Evolutionary conservation across 768 basidiomycete genomes (phyloP).

Genomic region (Amanita rubescens): DNA sequence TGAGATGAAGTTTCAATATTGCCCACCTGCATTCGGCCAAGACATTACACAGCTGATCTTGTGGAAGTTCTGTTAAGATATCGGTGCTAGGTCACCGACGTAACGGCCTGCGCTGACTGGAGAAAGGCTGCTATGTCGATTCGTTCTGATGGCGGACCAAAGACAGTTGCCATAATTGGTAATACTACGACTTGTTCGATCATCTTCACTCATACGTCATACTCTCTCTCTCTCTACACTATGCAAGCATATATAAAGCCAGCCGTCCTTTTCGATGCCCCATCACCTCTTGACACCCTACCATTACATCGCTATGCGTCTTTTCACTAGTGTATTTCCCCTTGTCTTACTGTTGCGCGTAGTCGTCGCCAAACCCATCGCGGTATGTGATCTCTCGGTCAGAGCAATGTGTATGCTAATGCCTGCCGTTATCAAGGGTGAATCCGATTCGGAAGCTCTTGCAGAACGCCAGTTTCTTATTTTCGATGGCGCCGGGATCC

Average conservation of each 20-base stretch:
- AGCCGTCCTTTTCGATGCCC: neutral
- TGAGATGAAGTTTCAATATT: neutral
- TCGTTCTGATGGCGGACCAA: conserved; percentile 57
- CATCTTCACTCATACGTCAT: conserved; percentile 2
- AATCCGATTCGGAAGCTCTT: neutral
- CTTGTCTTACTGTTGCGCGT: conserved; percentile 13
- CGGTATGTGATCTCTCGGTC: neutral
- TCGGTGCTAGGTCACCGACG: neutral
- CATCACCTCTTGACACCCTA: neutral
- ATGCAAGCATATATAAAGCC: conserved; percentile 7
- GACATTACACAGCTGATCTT: conserved; percentile 13
- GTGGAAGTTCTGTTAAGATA: neutral
- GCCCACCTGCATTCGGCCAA: conserved; percentile 38
- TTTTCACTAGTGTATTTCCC: conserved; percentile 8
- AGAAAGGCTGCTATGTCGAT: conserved; percentile 43
- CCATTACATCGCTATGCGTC: conserved; percentile 3
- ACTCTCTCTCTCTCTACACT: too few relatives aligned
- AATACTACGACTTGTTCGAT: neutral
- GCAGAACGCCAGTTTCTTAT: too few relatives aligned
- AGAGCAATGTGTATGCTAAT: neutral
- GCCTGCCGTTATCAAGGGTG: neutral
- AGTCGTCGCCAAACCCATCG: conserved; percentile 17
- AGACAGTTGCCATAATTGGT: conserved; percentile 38
- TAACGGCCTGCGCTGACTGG: conserved; percentile 18
- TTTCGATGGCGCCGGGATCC: too few relatives aligned